Evolutionary conservation across 305 asterid species (phyloP), one percentile per base, ranked within the genome.

Genomic region (Fraxinus xanthoxyloides): DNA sequence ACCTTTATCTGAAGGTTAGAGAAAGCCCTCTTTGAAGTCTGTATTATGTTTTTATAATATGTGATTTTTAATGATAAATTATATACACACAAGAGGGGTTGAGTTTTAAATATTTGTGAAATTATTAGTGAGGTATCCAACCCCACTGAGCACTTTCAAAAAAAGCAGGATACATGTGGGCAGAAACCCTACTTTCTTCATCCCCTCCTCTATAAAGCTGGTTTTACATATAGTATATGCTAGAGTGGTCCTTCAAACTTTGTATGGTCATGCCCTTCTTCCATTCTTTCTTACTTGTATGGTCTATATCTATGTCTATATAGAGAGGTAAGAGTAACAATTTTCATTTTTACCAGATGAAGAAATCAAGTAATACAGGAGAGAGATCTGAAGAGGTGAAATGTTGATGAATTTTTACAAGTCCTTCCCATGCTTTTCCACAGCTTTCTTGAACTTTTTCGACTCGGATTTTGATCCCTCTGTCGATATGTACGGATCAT

Each of bases 381-480:
- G 46, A 3, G 61, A 40, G 78, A 74, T 23, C 32, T 59, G 59
- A 48, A 48, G 6, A 26, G 77, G 38, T 38, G 28, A 63, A 38
- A 35, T 19, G 31, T n/a, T n/a, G 51, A 21, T n/a, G 54, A 19
- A 4, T 76, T 38, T 15, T 79, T 5, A 24, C 72, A 77, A 85
- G 82, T 79, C 84, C 84, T 82, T 83, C 75, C 90, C 87, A 82
- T 88, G 84, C 91, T 87, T 88, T 88, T 88, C 92, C 92, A 90
- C 92, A 88, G 92, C 91, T 90, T 90, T 90, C 92, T 90, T 90
- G 92, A 90, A 90, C 92, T 90, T 86, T 73, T 85, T 65, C 61
- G 24, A 69, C 70, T 61, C 69, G 15, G 65, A 36, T 54, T 36
- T 59, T 26, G 70, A 40, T 76, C 24, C 35, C 69, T 76, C 79